Evolutionary conservation across 1,139 yeast genomes (phyloP).

Genomic region (Groenewaldozyma auringiensis): DNA sequence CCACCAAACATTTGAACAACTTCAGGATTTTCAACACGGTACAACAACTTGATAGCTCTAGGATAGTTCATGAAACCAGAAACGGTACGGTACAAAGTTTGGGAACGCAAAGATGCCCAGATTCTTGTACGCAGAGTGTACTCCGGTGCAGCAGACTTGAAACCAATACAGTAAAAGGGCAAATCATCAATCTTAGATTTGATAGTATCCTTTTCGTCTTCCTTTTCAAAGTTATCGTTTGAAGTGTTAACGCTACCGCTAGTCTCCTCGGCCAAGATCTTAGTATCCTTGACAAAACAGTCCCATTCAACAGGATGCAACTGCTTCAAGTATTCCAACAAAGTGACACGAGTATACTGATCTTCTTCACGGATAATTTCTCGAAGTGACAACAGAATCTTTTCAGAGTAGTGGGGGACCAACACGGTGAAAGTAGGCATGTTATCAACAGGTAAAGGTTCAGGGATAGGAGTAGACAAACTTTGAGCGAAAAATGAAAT

Average conservation of each 20-base stretch:
- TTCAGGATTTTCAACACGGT: conserved; percentile 98
- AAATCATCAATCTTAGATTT: conserved; percentile 91
- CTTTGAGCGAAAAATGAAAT: conserved; percentile 98
- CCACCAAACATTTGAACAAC: conserved; percentile 98
- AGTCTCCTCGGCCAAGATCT: conserved; percentile 90
- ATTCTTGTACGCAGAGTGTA: conserved; percentile 96
- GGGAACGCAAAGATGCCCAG: conserved; percentile 98
- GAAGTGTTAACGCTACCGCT: conserved; percentile 18
- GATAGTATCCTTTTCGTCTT: conserved; percentile 53
- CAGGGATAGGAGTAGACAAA: conserved; percentile 95
- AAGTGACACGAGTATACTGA: conserved; percentile 93
- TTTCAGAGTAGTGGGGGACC: conserved; percentile 97
- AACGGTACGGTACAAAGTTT: conserved; percentile 95
- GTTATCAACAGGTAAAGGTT: conserved; percentile 96
- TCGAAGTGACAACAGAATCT: conserved; percentile 86
- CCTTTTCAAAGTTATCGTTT: conserved; percentile 44
- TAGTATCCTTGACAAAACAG: conserved; percentile 96
- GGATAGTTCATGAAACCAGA: conserved; percentile 99
- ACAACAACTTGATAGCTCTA: conserved; percentile 91
- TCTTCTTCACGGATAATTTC: conserved; percentile 99
- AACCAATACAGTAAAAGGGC: conserved; percentile 98
- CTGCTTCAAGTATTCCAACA: conserved; percentile 93
- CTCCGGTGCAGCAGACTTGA: conserved; percentile 99
- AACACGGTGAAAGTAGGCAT: conserved; percentile 98
- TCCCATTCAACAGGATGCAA: conserved; percentile 99